Conservation (phyloP, 192 early-diverging fungal genomes). For the Linnemannia schmuckeri region DNA sequence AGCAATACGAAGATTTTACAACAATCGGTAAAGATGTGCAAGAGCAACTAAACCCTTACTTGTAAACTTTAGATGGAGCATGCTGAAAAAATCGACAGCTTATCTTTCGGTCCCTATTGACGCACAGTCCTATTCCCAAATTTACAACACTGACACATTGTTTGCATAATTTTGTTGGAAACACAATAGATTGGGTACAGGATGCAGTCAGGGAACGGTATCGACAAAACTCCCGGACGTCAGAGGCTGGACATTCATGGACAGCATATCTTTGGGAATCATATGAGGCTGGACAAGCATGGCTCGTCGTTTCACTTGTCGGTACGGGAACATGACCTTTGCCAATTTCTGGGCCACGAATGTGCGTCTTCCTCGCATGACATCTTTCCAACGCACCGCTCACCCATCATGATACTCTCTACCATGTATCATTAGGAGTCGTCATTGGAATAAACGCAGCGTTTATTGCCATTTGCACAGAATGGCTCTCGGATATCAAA, state of each 20-base stretch:
- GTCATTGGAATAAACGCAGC: conserved; percentile 88
- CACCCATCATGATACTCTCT: neutral
- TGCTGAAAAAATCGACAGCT: neutral
- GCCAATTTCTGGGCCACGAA: neutral
- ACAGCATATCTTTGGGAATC: conserved; percentile 61
- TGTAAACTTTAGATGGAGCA: neutral
- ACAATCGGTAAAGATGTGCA: conserved; percentile 64
- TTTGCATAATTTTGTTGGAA: neutral
- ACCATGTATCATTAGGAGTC: conserved; percentile 53
- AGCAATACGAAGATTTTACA: conserved; percentile 77
- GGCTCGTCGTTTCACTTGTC: conserved; percentile 88
- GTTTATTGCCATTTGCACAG: conserved; percentile 89
- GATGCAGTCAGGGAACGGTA: conserved; percentile 74
- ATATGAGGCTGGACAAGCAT: conserved; percentile 83
- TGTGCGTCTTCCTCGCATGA: neutral
- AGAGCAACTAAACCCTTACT: neutral
- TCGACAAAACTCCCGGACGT: conserved; percentile 58
- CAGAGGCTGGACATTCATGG: conserved; percentile 63
- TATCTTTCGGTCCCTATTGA: conserved; percentile 7
- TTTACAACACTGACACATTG: neutral
- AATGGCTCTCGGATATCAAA: conserved; percentile 93
- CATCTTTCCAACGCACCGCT: neutral
- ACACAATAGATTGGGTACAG: conserved; percentile 72
- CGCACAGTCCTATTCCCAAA: neutral
- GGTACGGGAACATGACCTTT: conserved; percentile 60